Evolutionary conservation across 768 basidiomycete genomes (phyloP), one percentile per base, ranked within the genome.

Genomic region (Suillus ampliporus): DNA sequence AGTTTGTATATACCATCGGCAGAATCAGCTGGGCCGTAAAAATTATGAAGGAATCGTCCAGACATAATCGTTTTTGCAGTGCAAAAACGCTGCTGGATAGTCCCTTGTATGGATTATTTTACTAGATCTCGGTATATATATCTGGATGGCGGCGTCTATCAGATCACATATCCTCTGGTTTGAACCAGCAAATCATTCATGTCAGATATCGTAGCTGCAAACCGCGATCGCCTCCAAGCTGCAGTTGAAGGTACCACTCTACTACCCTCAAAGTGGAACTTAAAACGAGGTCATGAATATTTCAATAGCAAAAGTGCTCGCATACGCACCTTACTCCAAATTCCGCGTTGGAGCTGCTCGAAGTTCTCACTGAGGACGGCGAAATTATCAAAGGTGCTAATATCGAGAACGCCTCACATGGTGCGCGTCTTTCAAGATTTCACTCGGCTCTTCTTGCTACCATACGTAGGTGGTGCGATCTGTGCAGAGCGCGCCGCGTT

Each of bases 401-500:
- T 73, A 84, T 99, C 64, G 97, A 99, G 79, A 98, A 97, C 69
- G 95, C 94, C 0, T 90, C 91, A 0, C 93, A 94, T 69, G 95
- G 96, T 95, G 62, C 21, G 80, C 68, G 11, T 37, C 37, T 21
- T 28, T 75, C 37, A 15, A 4, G 15, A n/a, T 41, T 15, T n/a
- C 34, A 23, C 17, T 23, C 10, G 17, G 23, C 17, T 56, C 50
- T 51, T 51, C 17, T 28, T 51, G 31, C 56, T 5, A 26, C 34
- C n/a, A n/a, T n/a, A 21, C 23, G 1, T 62, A 97, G 95, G 95
- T 6, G 94, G 86, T 1, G 86, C 91, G 0, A 96, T 98, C 63
- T 99, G 97, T 67, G 97, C 97, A 0, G 97, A 99, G 73, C 82
- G 96, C 35, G 97, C 97, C 0, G 96, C 96, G 0, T 80, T 99